These are phyloP conservation scores for Arctium minus DNA, from an alignment of 129 eudicot genomes.

Conservation along the genomic window DNA sequence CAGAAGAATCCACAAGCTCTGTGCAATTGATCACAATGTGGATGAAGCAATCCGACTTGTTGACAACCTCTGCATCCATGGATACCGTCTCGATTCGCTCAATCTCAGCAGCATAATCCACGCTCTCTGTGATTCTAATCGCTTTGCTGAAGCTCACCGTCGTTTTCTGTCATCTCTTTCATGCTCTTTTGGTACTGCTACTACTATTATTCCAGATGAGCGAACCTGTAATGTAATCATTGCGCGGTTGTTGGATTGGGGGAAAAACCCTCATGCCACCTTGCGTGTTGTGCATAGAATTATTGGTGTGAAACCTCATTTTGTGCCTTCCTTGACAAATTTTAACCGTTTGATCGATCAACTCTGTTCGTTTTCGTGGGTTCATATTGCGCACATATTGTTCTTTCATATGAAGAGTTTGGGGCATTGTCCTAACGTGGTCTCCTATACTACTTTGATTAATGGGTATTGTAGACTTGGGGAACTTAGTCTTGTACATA, in stretches of 20 bases:
- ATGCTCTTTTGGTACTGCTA: background rate
- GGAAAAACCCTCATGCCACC: conserved; percentile 37
- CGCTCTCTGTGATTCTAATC: conserved; percentile 56
- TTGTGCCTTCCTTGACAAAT: conserved; percentile 71
- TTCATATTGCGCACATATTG: conserved; percentile 41
- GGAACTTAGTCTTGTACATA: conserved; percentile 42
- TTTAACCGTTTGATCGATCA: conserved; percentile 72
- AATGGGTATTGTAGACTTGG: conserved; percentile 65
- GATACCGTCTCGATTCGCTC: conserved; percentile 50
- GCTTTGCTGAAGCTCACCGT: conserved; percentile 67
- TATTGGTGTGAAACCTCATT: conserved; percentile 44
- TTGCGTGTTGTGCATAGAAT: conserved; percentile 38
- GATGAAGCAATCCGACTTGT: conserved; percentile 60
- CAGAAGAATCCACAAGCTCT: conserved; percentile 59
- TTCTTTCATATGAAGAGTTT: conserved; percentile 49
- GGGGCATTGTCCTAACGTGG: conserved; percentile 66
- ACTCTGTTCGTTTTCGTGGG: conserved; percentile 37
- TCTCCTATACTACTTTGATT: conserved; percentile 71
- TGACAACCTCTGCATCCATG: conserved; percentile 48
- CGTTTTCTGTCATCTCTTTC: conserved; percentile 37
- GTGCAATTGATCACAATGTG: conserved; percentile 43
- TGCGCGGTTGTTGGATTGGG: conserved; percentile 52
- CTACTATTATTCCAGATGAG: conserved; percentile 50
- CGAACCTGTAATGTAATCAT: conserved; percentile 82
- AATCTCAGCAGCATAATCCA: conserved; percentile 73